These are phyloP conservation scores for Rhazya stricta DNA, from an alignment of 257 asterid species.

Conservation along the genomic window DNA sequence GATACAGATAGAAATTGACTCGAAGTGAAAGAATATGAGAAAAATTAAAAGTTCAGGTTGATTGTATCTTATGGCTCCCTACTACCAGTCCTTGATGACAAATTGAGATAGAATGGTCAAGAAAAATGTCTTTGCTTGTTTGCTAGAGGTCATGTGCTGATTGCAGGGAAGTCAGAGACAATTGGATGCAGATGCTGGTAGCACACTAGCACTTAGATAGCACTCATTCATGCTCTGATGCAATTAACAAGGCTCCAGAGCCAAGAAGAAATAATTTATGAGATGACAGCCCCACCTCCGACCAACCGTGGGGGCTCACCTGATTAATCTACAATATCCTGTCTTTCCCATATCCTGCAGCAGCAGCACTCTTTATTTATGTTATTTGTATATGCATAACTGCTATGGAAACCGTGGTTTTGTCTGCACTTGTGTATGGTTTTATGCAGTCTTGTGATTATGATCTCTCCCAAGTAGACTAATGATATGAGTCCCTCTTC, in stretches of 20 bases:
- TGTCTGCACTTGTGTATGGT: conserved; percentile 22
- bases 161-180: conserved; percentile 26
- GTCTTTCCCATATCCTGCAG: conserved; percentile 31
- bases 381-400: conserved; percentile 20
- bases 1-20: conserved; percentile 6
- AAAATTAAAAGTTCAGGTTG: conserved; percentile 3
- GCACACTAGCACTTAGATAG: conserved; percentile 15
- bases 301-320: conserved; percentile 29
- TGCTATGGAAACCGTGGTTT: conserved; percentile 40
- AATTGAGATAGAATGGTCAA: conserved; percentile 8
- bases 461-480: conserved; percentile 6
- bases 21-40: conserved; percentile 16
- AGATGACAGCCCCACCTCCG: conserved; percentile 20
- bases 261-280: conserved; percentile 17
- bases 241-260: conserved; percentile 21
- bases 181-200: conserved; percentile 23
- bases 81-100: not conserved
- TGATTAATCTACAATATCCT: conserved; percentile 36
- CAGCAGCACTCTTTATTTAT: conserved; percentile 8
- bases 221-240: conserved; percentile 24
- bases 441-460: not conserved
- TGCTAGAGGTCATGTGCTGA: conserved; percentile 44
- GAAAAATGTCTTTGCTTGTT: conserved; percentile 15
- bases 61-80: not conserved
- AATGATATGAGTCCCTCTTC: conserved; percentile 19